Base-by-base conservation (phyloP, 2,329 filamentous ascomycete species). In the Alternaria alternata region DNA sequence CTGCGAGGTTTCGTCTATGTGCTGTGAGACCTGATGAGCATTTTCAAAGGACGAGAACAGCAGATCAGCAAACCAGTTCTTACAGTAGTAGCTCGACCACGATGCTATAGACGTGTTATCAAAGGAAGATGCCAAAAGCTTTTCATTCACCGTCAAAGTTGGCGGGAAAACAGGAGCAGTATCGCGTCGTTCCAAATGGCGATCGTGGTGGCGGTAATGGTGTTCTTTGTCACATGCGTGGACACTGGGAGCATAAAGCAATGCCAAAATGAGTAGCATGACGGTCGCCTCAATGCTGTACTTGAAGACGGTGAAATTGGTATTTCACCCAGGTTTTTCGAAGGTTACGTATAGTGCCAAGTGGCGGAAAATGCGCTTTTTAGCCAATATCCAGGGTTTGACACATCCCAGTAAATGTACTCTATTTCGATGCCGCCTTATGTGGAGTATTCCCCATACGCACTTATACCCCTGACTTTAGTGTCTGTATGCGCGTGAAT, bases 111-210 rank as follows among this genome's bases (percentile, higher is more conserved):
- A 75, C 12, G 71, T 75, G 49, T 77, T 78, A 47, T 79, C 75
- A 54, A 81, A 79, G 7, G 77, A 79, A 46, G 75, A 70, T 47
- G 77, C 61, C 26, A 81, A 64, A n/a, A 78, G 62, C 30, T 74
- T 62, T 60, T 81, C 79, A 41, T 78, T 70, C 0, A 65, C 53
- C 20, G 74, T 72, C 42, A 79, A 62, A 0, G 64, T 64, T 8
- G 73, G 72, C n/a, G 75, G 74, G 43, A 75, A 75, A 7, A 69
- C 61, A 2, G 54, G 65, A 53, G 67, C 66, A 7, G 44, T 62
- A n/a, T 38, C 51, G 28, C 72, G 67, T 51, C 67, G 67, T 44
- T 73, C 72, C 9, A 65, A 32, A 53, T 69, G 65, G n/a, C 57
- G 55, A 44, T 69, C 64, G 24, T 63, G 55, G 28, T 63, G 64